Evolutionary conservation across 2,329 filamentous ascomycete genomes (phyloP).

Genomic region (Neonectria faginata): DNA sequence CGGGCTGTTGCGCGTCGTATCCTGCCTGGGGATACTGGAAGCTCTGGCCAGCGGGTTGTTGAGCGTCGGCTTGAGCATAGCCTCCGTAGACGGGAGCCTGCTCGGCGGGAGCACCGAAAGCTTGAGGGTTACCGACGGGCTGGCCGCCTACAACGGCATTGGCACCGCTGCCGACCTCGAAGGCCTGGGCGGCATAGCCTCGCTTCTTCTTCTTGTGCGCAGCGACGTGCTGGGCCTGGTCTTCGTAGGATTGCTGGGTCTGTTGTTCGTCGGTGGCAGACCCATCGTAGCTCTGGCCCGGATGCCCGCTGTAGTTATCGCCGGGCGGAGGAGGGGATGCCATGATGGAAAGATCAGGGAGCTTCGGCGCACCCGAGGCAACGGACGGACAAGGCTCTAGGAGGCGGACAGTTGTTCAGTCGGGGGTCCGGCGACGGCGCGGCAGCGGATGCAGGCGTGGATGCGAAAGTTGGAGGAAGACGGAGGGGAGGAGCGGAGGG

Average conservation of each 20-base stretch:
- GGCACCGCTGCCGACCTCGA: slow-evolving; percentile 89
- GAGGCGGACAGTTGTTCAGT: slow-evolving; percentile 26
- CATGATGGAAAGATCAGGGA: slow-evolving; percentile 57
- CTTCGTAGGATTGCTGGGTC: slow-evolving; percentile 55
- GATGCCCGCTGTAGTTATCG: slow-evolving; percentile 59
- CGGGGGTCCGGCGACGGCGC: slow-evolving; percentile 26
- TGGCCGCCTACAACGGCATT: slow-evolving; percentile 74
- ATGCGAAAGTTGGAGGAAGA: not conserved
- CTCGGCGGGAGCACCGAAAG: slow-evolving; percentile 61
- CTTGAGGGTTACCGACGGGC: slow-evolving; percentile 47
- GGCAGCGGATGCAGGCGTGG: slow-evolving; percentile 27
- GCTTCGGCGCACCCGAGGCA: slow-evolving; percentile 42
- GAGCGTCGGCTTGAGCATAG: slow-evolving; percentile 66
- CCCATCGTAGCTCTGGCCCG: slow-evolving; percentile 58
- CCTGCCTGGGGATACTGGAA: slow-evolving; percentile 58
- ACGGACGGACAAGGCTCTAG: slow-evolving; percentile 18
- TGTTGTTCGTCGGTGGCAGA: slow-evolving; percentile 56
- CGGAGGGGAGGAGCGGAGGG: not conserved
- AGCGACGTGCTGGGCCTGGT: slow-evolving; percentile 48
- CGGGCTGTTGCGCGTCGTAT: slow-evolving; percentile 59
- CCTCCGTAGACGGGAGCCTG: slow-evolving; percentile 66
- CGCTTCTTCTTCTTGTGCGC: slow-evolving; percentile 87
- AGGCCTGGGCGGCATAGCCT: slow-evolving; percentile 93
- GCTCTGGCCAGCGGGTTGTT: slow-evolving; percentile 52
- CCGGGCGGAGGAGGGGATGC: slow-evolving; percentile 64